Percentiles rank a stretch among this genome's conserved stretches.
Evolutionary conservation across 2,329 filamentous ascomycete species (phyloP).

Genomic region (Elsinoe fawcettii): DNA sequence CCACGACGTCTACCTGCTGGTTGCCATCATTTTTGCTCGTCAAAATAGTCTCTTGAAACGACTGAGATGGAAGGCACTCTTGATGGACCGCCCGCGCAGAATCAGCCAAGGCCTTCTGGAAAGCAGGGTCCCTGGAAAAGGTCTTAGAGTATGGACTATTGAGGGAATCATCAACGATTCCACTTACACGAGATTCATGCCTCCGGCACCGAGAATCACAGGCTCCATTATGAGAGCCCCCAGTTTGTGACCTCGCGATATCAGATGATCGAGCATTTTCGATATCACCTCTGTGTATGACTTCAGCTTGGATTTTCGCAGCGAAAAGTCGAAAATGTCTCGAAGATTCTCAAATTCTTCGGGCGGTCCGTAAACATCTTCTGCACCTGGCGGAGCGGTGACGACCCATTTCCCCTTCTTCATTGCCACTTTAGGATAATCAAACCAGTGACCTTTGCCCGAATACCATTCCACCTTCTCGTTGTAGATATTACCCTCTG

Average conservation of each 20-base stretch:
- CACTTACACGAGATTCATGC: conserved; percentile 70
- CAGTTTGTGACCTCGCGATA: conserved; percentile 55
- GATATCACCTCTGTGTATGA: conserved; percentile 56
- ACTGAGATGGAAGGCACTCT: background rate
- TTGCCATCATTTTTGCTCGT: no score
- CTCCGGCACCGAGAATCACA: conserved; percentile 70
- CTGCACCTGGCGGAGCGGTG: conserved; percentile 45
- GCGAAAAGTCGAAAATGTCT: conserved; percentile 54
- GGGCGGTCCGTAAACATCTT: conserved; percentile 39
- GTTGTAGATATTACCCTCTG: conserved; percentile 70
- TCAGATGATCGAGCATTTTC: conserved; percentile 45
- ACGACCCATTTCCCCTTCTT: conserved; percentile 59
- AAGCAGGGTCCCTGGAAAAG: conserved; percentile 62
- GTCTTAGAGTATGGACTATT: no score
- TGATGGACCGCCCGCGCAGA: conserved; percentile 47
- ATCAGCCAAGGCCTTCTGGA: conserved; percentile 63
- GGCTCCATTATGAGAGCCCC: conserved; percentile 76
- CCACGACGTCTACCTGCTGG: background rate
- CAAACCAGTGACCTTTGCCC: conserved; percentile 70
- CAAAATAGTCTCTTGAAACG: background rate
- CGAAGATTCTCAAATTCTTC: conserved; percentile 42
- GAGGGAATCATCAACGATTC: no score
- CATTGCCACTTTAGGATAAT: conserved; percentile 66
- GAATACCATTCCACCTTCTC: conserved; percentile 81
- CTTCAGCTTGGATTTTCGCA: conserved; percentile 34